A percentile compares a stretch with the other conserved stretches of the same genome.
phyloP scores from a whole-genome alignment of 768 basidiomycete species.

The Austroboletus eburneus region DNA sequence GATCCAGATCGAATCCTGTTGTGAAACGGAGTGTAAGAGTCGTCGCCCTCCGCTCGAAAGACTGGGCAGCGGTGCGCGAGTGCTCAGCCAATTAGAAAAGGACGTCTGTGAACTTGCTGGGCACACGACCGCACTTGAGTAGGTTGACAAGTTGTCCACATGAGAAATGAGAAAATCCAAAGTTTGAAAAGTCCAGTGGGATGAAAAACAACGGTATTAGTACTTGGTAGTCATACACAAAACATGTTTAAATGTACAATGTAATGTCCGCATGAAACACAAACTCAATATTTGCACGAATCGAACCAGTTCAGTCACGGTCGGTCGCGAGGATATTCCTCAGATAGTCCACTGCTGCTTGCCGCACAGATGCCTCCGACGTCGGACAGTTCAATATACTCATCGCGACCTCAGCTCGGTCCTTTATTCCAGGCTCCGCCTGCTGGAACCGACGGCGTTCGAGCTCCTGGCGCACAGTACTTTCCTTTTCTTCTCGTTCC shows the following conservation, averaged over 20 bases:
- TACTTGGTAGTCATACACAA: constrained; percentile 8
- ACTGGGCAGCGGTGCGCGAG: no score
- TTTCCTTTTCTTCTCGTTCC: constrained; percentile 65
- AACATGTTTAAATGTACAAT: constrained; percentile 10
- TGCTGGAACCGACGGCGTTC: constrained; percentile 52
- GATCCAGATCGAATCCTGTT: no score
- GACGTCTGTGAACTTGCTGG: not conserved
- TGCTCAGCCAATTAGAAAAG: no score
- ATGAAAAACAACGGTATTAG: constrained; percentile 2
- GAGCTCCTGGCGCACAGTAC: constrained; percentile 44
- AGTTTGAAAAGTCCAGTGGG: not conserved
- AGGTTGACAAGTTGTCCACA: no score
- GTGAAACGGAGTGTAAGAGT: no score
- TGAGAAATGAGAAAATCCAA: no score
- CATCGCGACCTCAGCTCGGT: constrained; percentile 63
- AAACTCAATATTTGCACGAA: constrained; percentile 9
- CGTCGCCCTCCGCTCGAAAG: no score
- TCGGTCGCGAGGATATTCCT: constrained; percentile 53
- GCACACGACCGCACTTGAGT: no score
- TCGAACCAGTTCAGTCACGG: constrained; percentile 29
- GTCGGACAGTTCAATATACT: constrained; percentile 57
- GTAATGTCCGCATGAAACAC: constrained; percentile 8
- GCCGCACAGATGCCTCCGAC: constrained; percentile 57
- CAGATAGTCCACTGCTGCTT: constrained; percentile 67
- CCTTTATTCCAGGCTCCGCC: constrained; percentile 54